Conservation (phyloP, 495 filamentous ascomycete genomes). For the Penicillium longicatenatum region DNA sequence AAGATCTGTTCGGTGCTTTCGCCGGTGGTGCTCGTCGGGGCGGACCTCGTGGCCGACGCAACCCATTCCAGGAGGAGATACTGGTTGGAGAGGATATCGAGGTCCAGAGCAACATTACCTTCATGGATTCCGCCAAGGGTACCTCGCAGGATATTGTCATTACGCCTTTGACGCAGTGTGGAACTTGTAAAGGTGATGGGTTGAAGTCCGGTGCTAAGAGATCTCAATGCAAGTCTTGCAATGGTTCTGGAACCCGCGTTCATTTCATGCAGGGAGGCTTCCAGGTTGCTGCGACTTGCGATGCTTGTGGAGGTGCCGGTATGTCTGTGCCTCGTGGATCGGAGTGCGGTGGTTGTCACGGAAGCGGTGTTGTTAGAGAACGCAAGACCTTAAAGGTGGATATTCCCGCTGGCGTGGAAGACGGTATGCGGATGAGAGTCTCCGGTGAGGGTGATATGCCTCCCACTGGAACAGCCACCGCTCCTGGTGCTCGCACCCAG, state of each 20-base stretch:
- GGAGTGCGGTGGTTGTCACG: slow-evolving; percentile 76
- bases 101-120: slow-evolving; percentile 86
- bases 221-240: slow-evolving; percentile 74
- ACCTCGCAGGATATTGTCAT: slow-evolving; percentile 75
- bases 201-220: slow-evolving; percentile 77
- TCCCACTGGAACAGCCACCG: slow-evolving; percentile 62
- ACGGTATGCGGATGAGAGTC: slow-evolving; percentile 87
- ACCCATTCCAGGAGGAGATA: slow-evolving; percentile 73
- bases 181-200: slow-evolving; percentile 79
- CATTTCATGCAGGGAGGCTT: slow-evolving; percentile 91
- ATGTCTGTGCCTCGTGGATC: slow-evolving; percentile 69
- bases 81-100: slow-evolving; percentile 91
- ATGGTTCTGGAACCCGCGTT: slow-evolving; percentile 82
- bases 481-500: slow-evolving; percentile 57
- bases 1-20: slow-evolving; percentile 92
- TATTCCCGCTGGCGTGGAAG: slow-evolving; percentile 91
- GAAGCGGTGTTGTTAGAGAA: slow-evolving; percentile 77
- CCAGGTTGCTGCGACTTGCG: slow-evolving; percentile 90
- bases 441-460: slow-evolving; percentile 84
- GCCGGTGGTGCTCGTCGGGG: slow-evolving; percentile 62
- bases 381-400: slow-evolving; percentile 79
- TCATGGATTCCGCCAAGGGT: slow-evolving; percentile 95
- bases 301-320: slow-evolving; percentile 75
- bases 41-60: slow-evolving; percentile 50
- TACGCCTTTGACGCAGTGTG: slow-evolving; percentile 74